A percentile compares a stretch with the other conserved stretches of the same genome.
Conservation (phyloP, 495 filamentous ascomycete genomes). For the Penicillium herquei region DNA sequence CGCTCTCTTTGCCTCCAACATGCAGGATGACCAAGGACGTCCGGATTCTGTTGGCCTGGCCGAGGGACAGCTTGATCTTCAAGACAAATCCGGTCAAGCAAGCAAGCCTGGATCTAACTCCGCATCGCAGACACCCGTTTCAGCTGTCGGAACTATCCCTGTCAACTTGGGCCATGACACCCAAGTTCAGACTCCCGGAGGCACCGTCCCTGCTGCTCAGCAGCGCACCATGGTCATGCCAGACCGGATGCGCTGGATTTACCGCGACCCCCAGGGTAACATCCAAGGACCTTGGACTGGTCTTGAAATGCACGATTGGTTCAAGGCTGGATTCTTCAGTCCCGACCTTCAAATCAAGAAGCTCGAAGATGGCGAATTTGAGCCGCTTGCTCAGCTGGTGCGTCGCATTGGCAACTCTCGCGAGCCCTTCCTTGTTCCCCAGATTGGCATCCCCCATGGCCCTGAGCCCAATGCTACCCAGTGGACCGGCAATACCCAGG, state of each 20-base stretch:
- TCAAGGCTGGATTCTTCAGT: conserved; percentile 96
- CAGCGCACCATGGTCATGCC: conserved; percentile 98
- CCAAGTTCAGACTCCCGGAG: conserved; percentile 33
- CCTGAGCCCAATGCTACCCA: conserved; percentile 50
- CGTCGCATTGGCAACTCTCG: conserved; percentile 95
- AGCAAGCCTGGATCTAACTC: conserved; percentile 36
- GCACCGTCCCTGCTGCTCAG: conserved; percentile 66
- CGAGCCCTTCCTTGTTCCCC: conserved; percentile 94
- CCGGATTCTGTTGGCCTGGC: conserved; percentile 54
- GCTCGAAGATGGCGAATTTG: conserved; percentile 87
- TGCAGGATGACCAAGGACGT: conserved; percentile 67
- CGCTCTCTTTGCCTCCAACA: conserved; percentile 84
- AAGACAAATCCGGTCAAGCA: conserved; percentile 12
- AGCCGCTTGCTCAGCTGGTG: conserved; percentile 93
- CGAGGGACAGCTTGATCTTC: conserved; percentile 36
- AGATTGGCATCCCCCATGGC: conserved; percentile 90
- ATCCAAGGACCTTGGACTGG: conserved; percentile 94
- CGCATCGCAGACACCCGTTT: conserved; percentile 41
- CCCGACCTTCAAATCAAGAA: conserved; percentile 92
- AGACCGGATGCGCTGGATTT: conserved; percentile 97
- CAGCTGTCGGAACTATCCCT: conserved; percentile 43
- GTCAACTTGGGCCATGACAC: conserved; percentile 33
- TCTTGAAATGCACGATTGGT: conserved; percentile 99
- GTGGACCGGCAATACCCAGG: conserved; percentile 42
- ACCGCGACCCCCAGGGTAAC: conserved; percentile 88